Percentiles rank a stretch among this genome's conserved stretches.
Conservation (phyloP, 73 alveolate genomes). For the Paramecium sexaurelia region DNA sequence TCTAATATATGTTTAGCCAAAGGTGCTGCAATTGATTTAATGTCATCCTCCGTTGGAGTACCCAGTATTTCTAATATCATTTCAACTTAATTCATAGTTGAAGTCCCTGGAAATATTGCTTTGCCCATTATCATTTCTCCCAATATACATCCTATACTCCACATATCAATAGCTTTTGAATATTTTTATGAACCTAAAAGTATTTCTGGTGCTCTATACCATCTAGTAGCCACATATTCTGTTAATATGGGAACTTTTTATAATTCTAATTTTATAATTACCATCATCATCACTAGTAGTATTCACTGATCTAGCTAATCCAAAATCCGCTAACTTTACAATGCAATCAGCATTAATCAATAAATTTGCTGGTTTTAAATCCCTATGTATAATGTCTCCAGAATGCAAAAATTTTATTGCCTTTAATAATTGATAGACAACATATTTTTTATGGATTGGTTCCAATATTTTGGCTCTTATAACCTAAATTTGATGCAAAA, state of each 20-base stretch:
- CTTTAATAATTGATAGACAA: slow-evolving; percentile 83
- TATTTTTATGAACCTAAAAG: slow-evolving; percentile 68
- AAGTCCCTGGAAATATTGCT: slow-evolving; percentile 74
- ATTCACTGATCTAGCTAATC: slow-evolving; percentile 87
- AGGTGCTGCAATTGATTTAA: slow-evolving; percentile 34
- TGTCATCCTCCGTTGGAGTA: slow-evolving; percentile 71
- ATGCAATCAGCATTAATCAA: slow-evolving; percentile 88
- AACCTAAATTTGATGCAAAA: background rate
- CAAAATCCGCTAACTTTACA: slow-evolving; percentile 89
- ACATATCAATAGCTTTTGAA: slow-evolving; percentile 75
- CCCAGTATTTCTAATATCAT: slow-evolving; percentile 74
- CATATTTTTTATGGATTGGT: slow-evolving; percentile 87
- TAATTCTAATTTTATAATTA: background rate
- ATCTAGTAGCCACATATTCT: slow-evolving; percentile 83
- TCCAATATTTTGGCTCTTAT: slow-evolving; percentile 89
- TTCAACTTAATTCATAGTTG: slow-evolving; percentile 70
- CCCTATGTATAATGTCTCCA: slow-evolving; percentile 78
- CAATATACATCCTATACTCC: slow-evolving; percentile 82
- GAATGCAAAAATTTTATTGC: slow-evolving; percentile 82
- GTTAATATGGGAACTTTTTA: slow-evolving; percentile 62
- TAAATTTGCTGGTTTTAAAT: slow-evolving; percentile 91
- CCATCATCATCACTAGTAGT: slow-evolving; percentile 73
- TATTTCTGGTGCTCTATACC: slow-evolving; percentile 90
- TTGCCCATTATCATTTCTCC: slow-evolving; percentile 75
- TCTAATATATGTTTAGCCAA: slow-evolving; percentile 44